These are phyloP conservation scores for Hypoxylon sp. DNA, from an alignment of 2,329 filamentous ascomycete genomes.

Conservation along the genomic window DNA sequence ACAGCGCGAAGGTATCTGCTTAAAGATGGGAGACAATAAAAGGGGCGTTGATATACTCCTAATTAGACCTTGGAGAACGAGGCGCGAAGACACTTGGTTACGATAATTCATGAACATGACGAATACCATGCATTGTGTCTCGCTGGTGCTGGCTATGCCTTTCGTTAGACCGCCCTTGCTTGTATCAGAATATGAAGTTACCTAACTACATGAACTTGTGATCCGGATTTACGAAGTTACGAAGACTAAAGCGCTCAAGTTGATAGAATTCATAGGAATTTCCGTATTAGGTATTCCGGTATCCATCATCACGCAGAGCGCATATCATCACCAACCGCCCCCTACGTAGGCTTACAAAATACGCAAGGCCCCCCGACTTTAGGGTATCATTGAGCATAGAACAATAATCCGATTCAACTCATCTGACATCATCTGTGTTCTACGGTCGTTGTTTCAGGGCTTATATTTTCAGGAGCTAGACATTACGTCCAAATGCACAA, in stretches of 20 bases:
- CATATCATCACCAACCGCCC: not conserved
- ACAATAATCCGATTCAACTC: not conserved
- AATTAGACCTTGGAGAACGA: conserved; percentile 18
- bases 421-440: conserved; percentile 35
- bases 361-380: conserved; percentile 3
- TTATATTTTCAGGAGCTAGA: not conserved
- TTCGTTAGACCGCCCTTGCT: not conserved
- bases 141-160: not conserved
- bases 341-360: not conserved
- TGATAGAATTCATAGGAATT: conserved; percentile 7
- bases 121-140: conserved; percentile 13
- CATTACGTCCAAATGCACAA: conserved; percentile 26
- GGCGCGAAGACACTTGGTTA: conserved; percentile 23
- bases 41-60: conserved; percentile 17
- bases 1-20: conserved; percentile 82
- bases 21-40: conserved; percentile 49
- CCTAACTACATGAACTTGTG: not conserved
- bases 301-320: not conserved
- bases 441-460: not conserved
- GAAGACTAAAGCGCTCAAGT: not conserved
- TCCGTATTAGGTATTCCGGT: conserved; percentile 31
- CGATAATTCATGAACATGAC: conserved; percentile 33
- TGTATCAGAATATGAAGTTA: not conserved
- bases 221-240: not conserved
- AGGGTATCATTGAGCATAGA: not conserved